Evolutionary conservation across 2,329 filamentous ascomycete genomes (phyloP), one percentile per base, ranked within the genome.

Genomic region (Elsinoe ampelina): DNA sequence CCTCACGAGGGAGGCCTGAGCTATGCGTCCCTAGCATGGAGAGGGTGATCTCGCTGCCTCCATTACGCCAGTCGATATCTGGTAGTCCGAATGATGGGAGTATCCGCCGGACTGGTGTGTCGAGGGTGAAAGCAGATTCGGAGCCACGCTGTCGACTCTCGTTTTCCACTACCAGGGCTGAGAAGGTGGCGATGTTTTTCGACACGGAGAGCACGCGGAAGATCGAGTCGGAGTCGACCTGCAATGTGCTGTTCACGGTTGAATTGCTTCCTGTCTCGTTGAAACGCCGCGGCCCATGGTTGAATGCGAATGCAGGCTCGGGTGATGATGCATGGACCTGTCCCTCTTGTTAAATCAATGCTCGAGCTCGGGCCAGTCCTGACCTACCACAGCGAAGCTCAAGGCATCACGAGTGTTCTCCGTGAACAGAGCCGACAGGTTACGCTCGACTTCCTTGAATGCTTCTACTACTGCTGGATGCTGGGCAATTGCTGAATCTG

Each of bases 101-200:
- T n/a, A 39, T 26, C 11, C 36, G n/a, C 22, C 48, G 32, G 48
- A 52, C 48, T 20, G 48, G 32, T 7, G 48, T 52, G 11, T 52
- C 48, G 2, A 52, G 11, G 19, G 48, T 52, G 30, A 52, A 19
- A n/a, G 11, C 5, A 20, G 48, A 8, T 6, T 20, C 15, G 10
- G 34, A 15, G n/a, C 6, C n/a, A 8, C 22, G 48, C 19, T 36
- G 32, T 20, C 34, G n/a, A 11, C 48, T 52, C 12, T 52, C 48
- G 13, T 39, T 52, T 34, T 52, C 48, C n/a, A 52, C 48, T 22
- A 52, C 48, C 34, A 52, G 34, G 3, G 48, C 32, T 15, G 48
- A 52, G 34, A 52, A 52, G 35, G 48, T 52, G 34, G 48, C 48
- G 35, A 52, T 22, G 13, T 52, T 52, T 34, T 52, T 52, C 8